Evolutionary conservation across 108 stramenopile genomes (phyloP).

Genomic region (Epipyxis sp.): DNA sequence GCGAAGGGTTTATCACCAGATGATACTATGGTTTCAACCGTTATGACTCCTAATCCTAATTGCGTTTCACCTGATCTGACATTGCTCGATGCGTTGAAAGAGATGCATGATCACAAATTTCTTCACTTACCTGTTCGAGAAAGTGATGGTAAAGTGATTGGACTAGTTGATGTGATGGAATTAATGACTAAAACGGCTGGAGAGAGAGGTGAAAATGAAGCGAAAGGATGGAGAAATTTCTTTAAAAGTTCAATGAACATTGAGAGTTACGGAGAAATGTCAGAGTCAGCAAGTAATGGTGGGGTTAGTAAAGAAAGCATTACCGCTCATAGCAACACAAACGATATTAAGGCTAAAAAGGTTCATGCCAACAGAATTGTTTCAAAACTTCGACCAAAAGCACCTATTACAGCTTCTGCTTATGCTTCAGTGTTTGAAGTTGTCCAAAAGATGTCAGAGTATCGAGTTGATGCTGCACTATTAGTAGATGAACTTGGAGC

Average conservation of each 20-base stretch:
- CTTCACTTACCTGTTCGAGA: conserved; percentile 84
- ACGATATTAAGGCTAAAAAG: too few species aligned
- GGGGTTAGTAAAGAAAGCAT: too few species aligned
- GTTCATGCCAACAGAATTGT: too few species aligned
- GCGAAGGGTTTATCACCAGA: conserved; percentile 72
- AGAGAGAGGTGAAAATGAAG: conserved; percentile 43
- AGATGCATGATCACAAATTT: conserved; percentile 88
- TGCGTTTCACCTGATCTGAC: conserved; percentile 74
- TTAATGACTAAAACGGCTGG: conserved; percentile 60
- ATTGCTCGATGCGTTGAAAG: conserved; percentile 78
- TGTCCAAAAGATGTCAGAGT: conserved; percentile 14
- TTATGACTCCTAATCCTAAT: conserved; percentile 89
- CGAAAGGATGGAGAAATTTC: conserved; percentile 29
- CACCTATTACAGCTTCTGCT: conserved; percentile 28
- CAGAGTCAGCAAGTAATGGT: too few species aligned
- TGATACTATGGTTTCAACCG: conserved; percentile 62
- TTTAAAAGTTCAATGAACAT: conserved; percentile 24
- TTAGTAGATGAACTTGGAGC: background rate
- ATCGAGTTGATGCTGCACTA: conserved; percentile 32
- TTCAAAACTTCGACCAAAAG: conserved; percentile 34
- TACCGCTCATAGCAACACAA: too few species aligned
- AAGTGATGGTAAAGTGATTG: conserved; percentile 70
- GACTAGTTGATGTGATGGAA: conserved; percentile 91
- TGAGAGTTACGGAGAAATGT: too few species aligned
- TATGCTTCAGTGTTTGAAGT: conserved; percentile 23